These are phyloP conservation scores for Xerophyta viscosa DNA, from an alignment of 106 monocot genomes.

Conservation along the genomic window DNA sequence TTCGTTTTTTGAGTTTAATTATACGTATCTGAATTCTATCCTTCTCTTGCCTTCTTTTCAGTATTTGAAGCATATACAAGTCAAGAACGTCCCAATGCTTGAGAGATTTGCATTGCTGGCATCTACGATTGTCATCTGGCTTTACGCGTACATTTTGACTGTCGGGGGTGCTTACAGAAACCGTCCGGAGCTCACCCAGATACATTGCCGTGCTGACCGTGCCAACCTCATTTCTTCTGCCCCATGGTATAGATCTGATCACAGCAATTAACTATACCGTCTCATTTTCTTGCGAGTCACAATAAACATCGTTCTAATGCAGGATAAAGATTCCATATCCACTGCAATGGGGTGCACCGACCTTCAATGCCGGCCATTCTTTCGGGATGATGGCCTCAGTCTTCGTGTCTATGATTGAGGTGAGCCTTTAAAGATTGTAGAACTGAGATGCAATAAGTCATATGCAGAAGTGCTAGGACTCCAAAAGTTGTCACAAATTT, in stretches of 20 bases:
- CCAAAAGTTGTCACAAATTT: not conserved
- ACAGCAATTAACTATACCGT: too few relatives aligned
- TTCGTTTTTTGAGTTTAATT: too few relatives aligned
- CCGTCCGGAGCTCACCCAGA: conserved; percentile 51
- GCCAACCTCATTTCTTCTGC: conserved; percentile 92
- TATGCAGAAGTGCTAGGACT: not conserved
- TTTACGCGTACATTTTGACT: conserved; percentile 72
- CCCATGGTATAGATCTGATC: conserved; percentile 79
- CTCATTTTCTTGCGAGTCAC: not conserved
- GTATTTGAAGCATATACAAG: conserved; percentile 82
- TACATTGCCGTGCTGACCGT: conserved; percentile 70
- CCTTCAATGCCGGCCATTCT: conserved; percentile 81
- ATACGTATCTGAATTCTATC: too few relatives aligned
- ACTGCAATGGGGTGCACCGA: conserved; percentile 94
- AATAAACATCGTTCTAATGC: not conserved
- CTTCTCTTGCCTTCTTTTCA: conserved; percentile 17
- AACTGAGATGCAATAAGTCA: too few relatives aligned
- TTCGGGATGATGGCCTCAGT: conserved; percentile 99
- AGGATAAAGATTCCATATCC: conserved; percentile 97
- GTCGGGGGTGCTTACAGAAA: conserved; percentile 84
- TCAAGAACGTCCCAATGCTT: conserved; percentile 46
- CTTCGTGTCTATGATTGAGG: conserved; percentile 82
- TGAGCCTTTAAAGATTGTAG: too few relatives aligned
- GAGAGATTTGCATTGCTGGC: conserved; percentile 79
- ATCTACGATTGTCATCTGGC: conserved; percentile 59